These are phyloP conservation scores for Globisporangium heterothallicum DNA, from an alignment of 352 stramenopile species.

Conservation along the genomic window DNA sequence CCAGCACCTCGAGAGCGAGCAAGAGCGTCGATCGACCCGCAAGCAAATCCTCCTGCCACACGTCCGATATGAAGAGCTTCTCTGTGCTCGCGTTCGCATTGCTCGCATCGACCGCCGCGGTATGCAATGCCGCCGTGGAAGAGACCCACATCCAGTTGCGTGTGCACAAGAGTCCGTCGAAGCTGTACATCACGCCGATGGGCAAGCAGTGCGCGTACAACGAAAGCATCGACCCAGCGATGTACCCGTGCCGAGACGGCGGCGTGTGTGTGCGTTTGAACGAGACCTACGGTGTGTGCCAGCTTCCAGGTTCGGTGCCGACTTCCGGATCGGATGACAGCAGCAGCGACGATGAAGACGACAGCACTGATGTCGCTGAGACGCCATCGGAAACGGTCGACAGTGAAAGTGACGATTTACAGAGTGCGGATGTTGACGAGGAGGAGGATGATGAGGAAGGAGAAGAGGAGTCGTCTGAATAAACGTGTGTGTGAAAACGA, in stretches of 20 bases:
- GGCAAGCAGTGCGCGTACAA: constrained; percentile 60
- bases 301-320: constrained; percentile 13
- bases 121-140: constrained; percentile 19
- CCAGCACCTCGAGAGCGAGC: not conserved
- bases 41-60: no score
- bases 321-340: constrained; percentile 11
- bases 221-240: constrained; percentile 37
- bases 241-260: constrained; percentile 47
- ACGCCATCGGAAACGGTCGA: not conserved
- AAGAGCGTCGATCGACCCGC: no score
- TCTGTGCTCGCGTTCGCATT: constrained; percentile 3
- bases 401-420: not conserved
- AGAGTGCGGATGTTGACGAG: constrained; percentile 9
- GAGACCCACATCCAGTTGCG: constrained; percentile 31
- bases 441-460: constrained; percentile 10
- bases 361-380: no score
- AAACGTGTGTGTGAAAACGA: not conserved
- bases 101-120: constrained; percentile 10
- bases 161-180: constrained; percentile 22
- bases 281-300: constrained; percentile 49
- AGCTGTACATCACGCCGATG: constrained; percentile 52
- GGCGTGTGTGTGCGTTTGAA: constrained; percentile 46
- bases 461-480: not conserved
- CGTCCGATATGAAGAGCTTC: not conserved
- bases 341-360: constrained; percentile 9